A percentile compares a stretch with the other conserved stretches of the same genome.
phyloP scores from a whole-genome alignment of 371 early-diverging fungal genomes.

The Mucor circinelloides region DNA sequence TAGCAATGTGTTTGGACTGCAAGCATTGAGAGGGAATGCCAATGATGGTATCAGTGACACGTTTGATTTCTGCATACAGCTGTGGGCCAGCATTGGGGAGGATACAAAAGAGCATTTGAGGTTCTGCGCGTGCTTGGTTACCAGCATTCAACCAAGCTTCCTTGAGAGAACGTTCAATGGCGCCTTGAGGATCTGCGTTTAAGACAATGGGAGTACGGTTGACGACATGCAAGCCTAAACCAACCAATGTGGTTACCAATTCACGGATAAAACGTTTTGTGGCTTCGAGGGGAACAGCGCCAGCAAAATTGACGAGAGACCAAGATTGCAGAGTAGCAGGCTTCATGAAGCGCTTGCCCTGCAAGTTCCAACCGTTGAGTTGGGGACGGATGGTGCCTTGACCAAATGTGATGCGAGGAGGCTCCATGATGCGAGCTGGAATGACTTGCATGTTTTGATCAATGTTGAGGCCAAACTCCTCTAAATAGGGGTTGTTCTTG shows the following conservation, averaged over 20 bases:
- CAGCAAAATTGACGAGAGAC: conserved; percentile 72
- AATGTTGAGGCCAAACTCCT: conserved; percentile 71
- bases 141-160: conserved; percentile 71
- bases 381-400: conserved; percentile 72
- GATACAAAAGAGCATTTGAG: conserved; percentile 82
- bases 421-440: conserved; percentile 77
- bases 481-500: conserved; percentile 58
- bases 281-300: conserved; percentile 34
- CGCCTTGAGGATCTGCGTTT: conserved; percentile 66
- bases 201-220: conserved; percentile 70
- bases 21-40: conserved; percentile 94
- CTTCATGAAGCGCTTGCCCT: conserved; percentile 77
- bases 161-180: conserved; percentile 68
- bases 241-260: conserved; percentile 54
- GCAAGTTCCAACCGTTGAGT: conserved; percentile 91
- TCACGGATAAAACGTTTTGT: conserved; percentile 62
- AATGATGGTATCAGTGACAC: conserved; percentile 88
- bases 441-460: conserved; percentile 59
- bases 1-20: conserved; percentile 69
- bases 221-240: conserved; percentile 64
- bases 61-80: conserved; percentile 94
- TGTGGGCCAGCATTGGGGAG: conserved; percentile 83
- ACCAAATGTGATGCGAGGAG: conserved; percentile 59
- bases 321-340: conserved; percentile 80
- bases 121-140: conserved; percentile 70